Evolutionary conservation across 371 early-diverging fungal species (phyloP).

Genomic region (Batkoa obscura): DNA sequence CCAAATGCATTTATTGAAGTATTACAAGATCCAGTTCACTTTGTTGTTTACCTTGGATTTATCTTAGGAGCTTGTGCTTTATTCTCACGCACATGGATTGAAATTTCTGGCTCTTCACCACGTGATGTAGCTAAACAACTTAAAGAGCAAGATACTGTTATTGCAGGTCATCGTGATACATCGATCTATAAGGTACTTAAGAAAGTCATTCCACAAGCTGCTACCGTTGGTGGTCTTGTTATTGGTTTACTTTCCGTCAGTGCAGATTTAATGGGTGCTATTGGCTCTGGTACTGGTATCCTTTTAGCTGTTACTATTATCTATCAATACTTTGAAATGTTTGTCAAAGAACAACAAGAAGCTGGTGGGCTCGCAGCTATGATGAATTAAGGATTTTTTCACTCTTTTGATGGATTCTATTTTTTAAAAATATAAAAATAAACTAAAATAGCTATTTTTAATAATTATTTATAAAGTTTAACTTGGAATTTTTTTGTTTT

Average conservation of each 20-base stretch:
- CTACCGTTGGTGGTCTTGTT: conserved; percentile 90
- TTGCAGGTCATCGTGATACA: conserved; percentile 90
- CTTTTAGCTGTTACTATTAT: conserved; percentile 97
- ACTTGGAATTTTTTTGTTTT: no score
- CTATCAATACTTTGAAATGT: conserved; percentile 98
- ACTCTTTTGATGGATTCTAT: no score
- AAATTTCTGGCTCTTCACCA: conserved; percentile 93
- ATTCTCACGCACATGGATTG: conserved; percentile 97
- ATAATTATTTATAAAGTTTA: no score
- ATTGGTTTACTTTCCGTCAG: conserved; percentile 88
- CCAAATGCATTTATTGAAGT: conserved; percentile 74
- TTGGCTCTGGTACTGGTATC: conserved; percentile 99
- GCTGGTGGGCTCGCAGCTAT: conserved; percentile 1
- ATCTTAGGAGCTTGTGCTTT: conserved; percentile 90
- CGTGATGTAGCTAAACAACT: conserved; percentile 94
- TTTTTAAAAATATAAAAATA: no score
- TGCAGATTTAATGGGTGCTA: conserved; percentile 87
- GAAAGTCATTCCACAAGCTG: conserved; percentile 93
- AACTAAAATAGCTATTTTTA: no score
- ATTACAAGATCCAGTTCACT: conserved; percentile 84
- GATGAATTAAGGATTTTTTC: background rate
- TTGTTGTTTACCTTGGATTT: conserved; percentile 78
- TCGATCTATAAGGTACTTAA: conserved; percentile 97
- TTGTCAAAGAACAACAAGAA: conserved; percentile 58
- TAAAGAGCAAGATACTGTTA: conserved; percentile 94